Base-by-base conservation (phyloP, 179 eudicot species). In the Corrigiola litoralis region DNA sequence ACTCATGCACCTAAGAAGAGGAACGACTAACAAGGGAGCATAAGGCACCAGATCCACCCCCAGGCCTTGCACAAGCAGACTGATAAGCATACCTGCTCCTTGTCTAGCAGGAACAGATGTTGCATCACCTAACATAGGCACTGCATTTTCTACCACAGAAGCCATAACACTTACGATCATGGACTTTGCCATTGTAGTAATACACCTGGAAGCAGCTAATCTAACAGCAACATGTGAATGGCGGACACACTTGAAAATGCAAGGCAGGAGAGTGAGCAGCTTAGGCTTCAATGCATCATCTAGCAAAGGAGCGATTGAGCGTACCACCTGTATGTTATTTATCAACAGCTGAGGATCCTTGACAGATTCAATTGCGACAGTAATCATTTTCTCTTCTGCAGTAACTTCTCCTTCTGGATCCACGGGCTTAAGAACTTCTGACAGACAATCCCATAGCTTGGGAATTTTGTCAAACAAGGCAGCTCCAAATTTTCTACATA, bases 1-100 rank as follows among this genome's bases (percentile, higher is more conserved):
- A 75, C 99, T 85, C 99, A 95, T 95, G 79, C 97, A 95, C 80
- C 97, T 81, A 72, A 95, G 73, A 67, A 95, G 97, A 65, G 99
- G 99, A 72, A 95, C 96, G 52, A 95, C 99, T 67, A 95, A 78
- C 72, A 91, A 75, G 61, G 96, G 89, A 57, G 99, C 90, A 81
- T 95, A 95, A 7, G 92, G 92, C 42, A 92, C 92, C 70, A 95
- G 80, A 65, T 88, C 97, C 44, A 81, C 82, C 16, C 99, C 99
- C 71, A 95, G 65, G 47, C 97, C 96, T 73, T 81, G 97, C 32
- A 95, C 99, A 64, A 95, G 95, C 61, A 92, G 76, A 75, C 84
- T 84, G 61, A 95, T 85, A 63, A 95, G 92, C 88, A 95, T 92
- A 59, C 99, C 99, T 65, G 99, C 96, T 66, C 99, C 99, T 75